A percentile compares a stretch with the other conserved stretches of the same genome.
Evolutionary conservation across 2,329 filamentous ascomycete species (phyloP).

Genomic region (Exophiala calicioides): DNA sequence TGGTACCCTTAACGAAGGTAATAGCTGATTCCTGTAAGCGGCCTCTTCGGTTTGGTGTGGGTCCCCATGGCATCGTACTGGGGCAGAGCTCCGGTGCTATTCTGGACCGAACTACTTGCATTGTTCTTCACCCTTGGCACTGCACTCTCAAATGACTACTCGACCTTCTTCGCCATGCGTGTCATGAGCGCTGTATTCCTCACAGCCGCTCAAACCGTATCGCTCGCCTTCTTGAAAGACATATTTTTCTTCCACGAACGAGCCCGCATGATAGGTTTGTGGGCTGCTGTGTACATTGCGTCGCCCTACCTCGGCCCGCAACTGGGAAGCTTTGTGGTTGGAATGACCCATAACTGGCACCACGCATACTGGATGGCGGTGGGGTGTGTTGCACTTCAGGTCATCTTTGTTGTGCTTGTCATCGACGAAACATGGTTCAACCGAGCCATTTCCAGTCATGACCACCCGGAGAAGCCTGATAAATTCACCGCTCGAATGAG

Average conservation of each 20-base stretch:
- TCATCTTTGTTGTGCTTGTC: conserved; percentile 36
- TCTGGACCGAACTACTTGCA: conserved; percentile 39
- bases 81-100: conserved; percentile 45
- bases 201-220: conserved; percentile 41
- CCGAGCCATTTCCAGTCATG: conserved; percentile 25
- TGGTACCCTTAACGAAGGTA: too few relatives aligned
- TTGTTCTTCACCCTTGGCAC: conserved; percentile 41
- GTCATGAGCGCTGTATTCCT: conserved; percentile 48
- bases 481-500: conserved; percentile 26
- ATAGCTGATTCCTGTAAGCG: too few relatives aligned
- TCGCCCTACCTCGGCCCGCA: conserved; percentile 30
- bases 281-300: conserved; percentile 39
- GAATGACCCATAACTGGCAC: conserved; percentile 36
- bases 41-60: conserved; percentile 41
- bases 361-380: conserved; percentile 39
- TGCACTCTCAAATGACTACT: conserved; percentile 37
- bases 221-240: conserved; percentile 46
- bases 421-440: conserved; percentile 43
- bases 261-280: conserved; percentile 42
- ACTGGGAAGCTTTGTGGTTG: conserved; percentile 39
- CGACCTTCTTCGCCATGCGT: conserved; percentile 42
- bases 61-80: conserved; percentile 44
- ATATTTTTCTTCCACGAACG: conserved; percentile 44
- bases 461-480: conserved; percentile 25
- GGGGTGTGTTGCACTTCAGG: conserved; percentile 31